Percentiles rank a stretch among this genome's conserved stretches.
Evolutionary conservation across 345 rosid genomes (phyloP).

Genomic region (Camelina neglecta): DNA sequence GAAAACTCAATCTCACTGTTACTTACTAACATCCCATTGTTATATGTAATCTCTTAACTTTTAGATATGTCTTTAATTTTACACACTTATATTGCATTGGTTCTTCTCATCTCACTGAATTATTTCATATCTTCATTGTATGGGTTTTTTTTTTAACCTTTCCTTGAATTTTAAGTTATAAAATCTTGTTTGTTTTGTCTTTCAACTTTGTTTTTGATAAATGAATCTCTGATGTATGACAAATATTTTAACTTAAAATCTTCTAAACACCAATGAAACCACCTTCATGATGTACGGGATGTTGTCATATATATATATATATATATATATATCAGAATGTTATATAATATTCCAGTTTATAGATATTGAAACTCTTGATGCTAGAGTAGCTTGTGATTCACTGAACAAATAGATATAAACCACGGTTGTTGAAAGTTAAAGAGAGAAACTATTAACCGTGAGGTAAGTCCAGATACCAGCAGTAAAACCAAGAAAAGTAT

Average conservation of each 20-base stretch:
- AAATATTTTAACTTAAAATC: neutral
- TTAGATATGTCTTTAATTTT: too few relatives aligned
- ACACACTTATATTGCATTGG: too few relatives aligned
- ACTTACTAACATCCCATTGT: too few relatives aligned
- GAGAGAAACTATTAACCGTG: conserved; percentile 40
- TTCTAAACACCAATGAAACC: neutral
- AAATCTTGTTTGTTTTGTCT: neutral
- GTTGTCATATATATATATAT: neutral
- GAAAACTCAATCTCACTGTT: too few relatives aligned
- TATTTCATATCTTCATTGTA: too few relatives aligned
- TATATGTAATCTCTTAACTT: too few relatives aligned
- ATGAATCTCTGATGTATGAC: neutral
- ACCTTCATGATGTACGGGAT: neutral
- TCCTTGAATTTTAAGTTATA: neutral
- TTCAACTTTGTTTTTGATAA: neutral
- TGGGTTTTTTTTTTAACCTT: neutral
- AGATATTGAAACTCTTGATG: neutral
- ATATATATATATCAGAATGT: neutral
- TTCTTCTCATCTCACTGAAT: too few relatives aligned
- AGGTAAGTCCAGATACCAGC: conserved; percentile 62
- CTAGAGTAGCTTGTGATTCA: conserved; percentile 41
- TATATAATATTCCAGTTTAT: neutral
- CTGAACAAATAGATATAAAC: conserved; percentile 51
- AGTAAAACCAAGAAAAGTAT: conserved; percentile 73
- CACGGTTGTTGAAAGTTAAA: conserved; percentile 47